phyloP scores from a whole-genome alignment of 2,329 filamentous ascomycete species.

The Apiospora saccharicola region DNA sequence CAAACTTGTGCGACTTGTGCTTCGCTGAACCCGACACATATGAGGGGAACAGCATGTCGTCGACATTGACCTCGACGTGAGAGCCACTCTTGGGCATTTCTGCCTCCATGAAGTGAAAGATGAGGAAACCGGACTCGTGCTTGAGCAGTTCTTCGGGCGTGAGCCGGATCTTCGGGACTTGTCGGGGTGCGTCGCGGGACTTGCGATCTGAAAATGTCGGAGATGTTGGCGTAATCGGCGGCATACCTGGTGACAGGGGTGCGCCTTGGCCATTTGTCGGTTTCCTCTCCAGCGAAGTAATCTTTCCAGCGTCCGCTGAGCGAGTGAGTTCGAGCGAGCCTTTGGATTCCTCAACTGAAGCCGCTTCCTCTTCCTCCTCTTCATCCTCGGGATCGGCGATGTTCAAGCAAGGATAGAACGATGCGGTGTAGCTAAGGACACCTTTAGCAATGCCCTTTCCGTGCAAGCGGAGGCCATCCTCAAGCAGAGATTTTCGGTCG shows the following conservation, averaged over 20 bases:
- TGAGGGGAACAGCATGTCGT: constrained; percentile 92
- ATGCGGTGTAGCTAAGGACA: constrained; percentile 78
- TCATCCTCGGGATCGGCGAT: constrained; percentile 90
- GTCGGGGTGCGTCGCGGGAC: constrained; percentile 60
- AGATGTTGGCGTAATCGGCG: constrained; percentile 51
- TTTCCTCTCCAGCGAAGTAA: constrained; percentile 47
- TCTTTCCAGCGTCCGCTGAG: constrained; percentile 52
- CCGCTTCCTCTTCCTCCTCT: constrained; percentile 55
- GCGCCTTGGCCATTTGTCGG: constrained; percentile 36
- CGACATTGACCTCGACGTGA: constrained; percentile 87
- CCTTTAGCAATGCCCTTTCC: constrained; percentile 81
- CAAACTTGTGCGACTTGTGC: constrained; percentile 74
- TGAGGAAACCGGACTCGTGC: constrained; percentile 89
- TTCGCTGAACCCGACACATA: constrained; percentile 83
- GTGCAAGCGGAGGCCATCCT: constrained; percentile 76
- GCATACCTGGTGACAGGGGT: constrained; percentile 42
- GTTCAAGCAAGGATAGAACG: constrained; percentile 91
- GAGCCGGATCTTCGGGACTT: constrained; percentile 79
- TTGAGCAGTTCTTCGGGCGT: constrained; percentile 80
- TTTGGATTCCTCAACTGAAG: constrained; percentile 52
- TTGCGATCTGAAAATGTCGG: constrained; percentile 47
- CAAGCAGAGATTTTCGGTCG: constrained; percentile 74
- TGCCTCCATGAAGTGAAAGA: constrained; percentile 93
- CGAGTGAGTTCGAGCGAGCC: constrained; percentile 41
- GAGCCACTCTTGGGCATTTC: constrained; percentile 80